Percentiles rank a stretch among this genome's conserved stretches.
phyloP scores from a whole-genome alignment of 225 moss, liverwort and hornwort species.

The Climacium dendroides region DNA sequence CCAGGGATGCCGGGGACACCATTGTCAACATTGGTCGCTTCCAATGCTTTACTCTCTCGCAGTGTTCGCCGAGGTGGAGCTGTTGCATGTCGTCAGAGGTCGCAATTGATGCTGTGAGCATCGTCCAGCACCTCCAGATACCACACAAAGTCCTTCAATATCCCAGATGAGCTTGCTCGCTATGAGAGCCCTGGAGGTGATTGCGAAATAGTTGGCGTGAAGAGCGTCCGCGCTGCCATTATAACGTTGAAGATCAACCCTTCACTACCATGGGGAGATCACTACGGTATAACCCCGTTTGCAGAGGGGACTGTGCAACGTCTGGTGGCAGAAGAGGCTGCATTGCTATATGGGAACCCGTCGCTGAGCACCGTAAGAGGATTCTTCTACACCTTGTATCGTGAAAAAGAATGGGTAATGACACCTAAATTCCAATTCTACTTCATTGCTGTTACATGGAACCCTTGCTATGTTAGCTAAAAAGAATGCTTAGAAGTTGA shows the following conservation, averaged over 20 bases:
- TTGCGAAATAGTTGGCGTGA: background rate
- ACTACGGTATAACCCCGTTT: background rate
- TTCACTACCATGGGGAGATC: background rate
- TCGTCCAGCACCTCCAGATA: background rate
- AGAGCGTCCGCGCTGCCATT: background rate
- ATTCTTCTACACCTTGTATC: background rate
- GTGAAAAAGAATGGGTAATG: background rate
- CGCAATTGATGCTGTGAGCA: background rate
- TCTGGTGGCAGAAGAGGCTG: background rate
- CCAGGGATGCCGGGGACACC: background rate
- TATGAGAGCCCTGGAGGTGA: background rate
- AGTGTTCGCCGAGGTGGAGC: background rate
- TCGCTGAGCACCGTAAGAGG: background rate
- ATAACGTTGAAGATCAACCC: background rate
- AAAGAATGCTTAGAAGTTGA: no score
- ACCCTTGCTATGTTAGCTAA: background rate
- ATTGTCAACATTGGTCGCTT: background rate
- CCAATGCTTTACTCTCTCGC: background rate
- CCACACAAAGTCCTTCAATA: background rate
- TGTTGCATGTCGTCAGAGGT: background rate
- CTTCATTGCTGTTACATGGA: background rate
- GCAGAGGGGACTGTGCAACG: background rate
- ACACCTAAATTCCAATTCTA: background rate
- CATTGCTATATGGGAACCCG: background rate
- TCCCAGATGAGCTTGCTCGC: background rate